Base-by-base conservation (phyloP, 352 stramenopile species). In the Phytophthora pseudosyringae region DNA sequence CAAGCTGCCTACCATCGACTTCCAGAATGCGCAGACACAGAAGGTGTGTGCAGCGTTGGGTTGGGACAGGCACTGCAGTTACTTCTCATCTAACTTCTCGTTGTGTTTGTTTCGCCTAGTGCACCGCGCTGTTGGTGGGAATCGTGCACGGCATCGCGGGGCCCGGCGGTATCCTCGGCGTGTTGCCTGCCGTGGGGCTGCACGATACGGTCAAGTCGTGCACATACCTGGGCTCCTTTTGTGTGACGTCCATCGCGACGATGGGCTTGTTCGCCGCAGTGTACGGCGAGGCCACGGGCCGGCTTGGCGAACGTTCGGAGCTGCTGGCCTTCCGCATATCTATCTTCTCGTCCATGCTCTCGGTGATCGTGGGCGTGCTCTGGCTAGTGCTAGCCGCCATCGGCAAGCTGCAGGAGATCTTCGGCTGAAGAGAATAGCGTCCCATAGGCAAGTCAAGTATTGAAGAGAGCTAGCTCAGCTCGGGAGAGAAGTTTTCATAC, bases 141-240 rank as follows among this genome's bases (percentile, higher is more conserved):
- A 93, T 98, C 31, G 75, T 98, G 41, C 91, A 98, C 69, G 93
- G 93, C 16, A 88, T 98, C 39, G 90, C 93, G 4, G 85, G 85
- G 0, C 83, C 85, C 8, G 85, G 83, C 35, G 83, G 84, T 32
- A 91, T 93, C 56, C 73, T 98, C 28, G 91, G 91, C 49, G 88
- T 98, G 29, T 81, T 98, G 32, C 93, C 93, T 26, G 90, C 91
- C 0, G 86, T 98, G 2, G 85, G 95, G 35, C 71, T 98, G 31
- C 88, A 96, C 59, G 73, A 97, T 63, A 83, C 73, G 31, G 33
- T 76, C 69, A 87, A 97, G 59, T 94, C 88, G 44, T 67, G 81
- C 35, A 75, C 91, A 59, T 98, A 98, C 73, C 67, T 98, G 28
- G 80, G 83, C 6, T 93, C 88, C 7, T 98, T 98, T 68, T 98